Evolutionary conservation across 768 basidiomycete species (phyloP).

Genomic region (Psilocybe subaeruginosa): DNA sequence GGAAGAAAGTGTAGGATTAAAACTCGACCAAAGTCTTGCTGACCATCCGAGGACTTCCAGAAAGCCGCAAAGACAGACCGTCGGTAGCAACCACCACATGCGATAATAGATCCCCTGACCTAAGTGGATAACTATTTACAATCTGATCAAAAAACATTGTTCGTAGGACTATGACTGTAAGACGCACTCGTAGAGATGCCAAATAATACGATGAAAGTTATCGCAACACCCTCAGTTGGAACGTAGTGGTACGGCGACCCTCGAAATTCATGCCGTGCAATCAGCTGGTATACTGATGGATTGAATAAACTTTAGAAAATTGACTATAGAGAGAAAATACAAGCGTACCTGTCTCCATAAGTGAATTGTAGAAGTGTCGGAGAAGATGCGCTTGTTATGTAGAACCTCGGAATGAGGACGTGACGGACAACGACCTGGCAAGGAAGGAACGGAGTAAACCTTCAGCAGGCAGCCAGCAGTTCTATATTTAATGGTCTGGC

Average conservation of each 20-base stretch:
- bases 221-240: slow-evolving; percentile 25
- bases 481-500: not conserved
- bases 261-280: not conserved
- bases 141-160: not conserved
- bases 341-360: no score
- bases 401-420: not conserved
- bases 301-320: not conserved
- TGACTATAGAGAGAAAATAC: no score
- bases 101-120: slow-evolving; percentile 46
- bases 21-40: slow-evolving; percentile 55
- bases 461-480: not conserved
- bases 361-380: no score
- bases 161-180: not conserved
- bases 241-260: slow-evolving; percentile 29
- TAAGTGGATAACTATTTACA: slow-evolving; percentile 44
- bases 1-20: slow-evolving; percentile 18
- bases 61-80: slow-evolving; percentile 50
- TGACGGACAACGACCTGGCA: no score
- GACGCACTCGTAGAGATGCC: slow-evolving; percentile 39
- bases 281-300: not conserved
- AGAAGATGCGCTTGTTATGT: not conserved
- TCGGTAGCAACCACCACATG: slow-evolving; percentile 58
- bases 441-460: no score
- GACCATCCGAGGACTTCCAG: slow-evolving; percentile 61
- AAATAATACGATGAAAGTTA: slow-evolving; percentile 36